phyloP scores from a whole-genome alignment of 2,329 filamentous ascomycete genomes.

The Graphilbum fragrans region DNA sequence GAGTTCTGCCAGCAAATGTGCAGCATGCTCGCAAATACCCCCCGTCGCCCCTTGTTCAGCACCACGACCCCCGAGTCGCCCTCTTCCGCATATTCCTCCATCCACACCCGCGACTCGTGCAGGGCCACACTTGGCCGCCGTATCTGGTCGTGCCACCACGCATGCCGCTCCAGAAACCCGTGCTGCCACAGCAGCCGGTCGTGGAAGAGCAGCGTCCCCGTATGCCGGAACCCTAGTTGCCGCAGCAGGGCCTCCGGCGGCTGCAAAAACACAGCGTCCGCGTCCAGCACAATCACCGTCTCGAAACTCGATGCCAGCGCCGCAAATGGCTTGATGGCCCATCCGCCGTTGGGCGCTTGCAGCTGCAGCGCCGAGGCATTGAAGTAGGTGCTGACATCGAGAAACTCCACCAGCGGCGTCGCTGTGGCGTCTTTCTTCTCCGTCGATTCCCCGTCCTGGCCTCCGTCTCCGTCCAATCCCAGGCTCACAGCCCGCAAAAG shows the following conservation, averaged over 20 bases:
- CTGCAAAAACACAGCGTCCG: slow-evolving; percentile 4
- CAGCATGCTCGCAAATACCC: slow-evolving; percentile 1
- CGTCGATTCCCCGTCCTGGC: too few species aligned
- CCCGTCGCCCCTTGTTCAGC: slow-evolving; percentile 1
- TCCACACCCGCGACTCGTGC: slow-evolving; percentile 1
- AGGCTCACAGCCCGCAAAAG: background rate
- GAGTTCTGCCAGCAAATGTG: slow-evolving; percentile 5
- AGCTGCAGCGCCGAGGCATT: background rate
- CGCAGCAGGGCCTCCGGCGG: slow-evolving; percentile 1
- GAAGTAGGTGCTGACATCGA: background rate
- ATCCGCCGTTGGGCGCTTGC: background rate
- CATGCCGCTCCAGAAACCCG: background rate
- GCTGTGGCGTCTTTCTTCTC: background rate
- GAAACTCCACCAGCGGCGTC: background rate
- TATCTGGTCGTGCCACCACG: slow-evolving; percentile 4
- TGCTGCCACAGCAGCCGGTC: slow-evolving; percentile 4
- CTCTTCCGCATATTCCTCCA: slow-evolving; percentile 1
- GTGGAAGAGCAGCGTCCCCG: slow-evolving; percentile 1
- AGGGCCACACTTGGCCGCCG: slow-evolving; percentile 3
- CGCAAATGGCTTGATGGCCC: slow-evolving; percentile 4
- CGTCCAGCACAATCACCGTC: slow-evolving; percentile 3
- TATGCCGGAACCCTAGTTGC: background rate
- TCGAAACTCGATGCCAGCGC: slow-evolving; percentile 3
- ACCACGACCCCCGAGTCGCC: slow-evolving; percentile 3
- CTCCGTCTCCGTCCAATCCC: too few species aligned